Evolutionary conservation across 148 eudicot species (phyloP), one percentile per base, ranked within the genome.

Genomic region (Vaccinium darrowii): DNA sequence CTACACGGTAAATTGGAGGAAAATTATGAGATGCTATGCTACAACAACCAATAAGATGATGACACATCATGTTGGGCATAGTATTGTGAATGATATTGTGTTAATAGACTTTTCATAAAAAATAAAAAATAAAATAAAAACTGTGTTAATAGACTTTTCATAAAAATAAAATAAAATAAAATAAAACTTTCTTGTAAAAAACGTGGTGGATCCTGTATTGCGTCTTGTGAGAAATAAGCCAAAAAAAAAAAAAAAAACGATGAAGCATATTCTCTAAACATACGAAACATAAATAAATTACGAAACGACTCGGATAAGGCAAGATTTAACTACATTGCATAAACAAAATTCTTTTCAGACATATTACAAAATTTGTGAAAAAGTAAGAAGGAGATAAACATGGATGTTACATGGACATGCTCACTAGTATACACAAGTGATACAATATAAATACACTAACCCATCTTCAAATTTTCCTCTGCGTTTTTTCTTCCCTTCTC

Each of bases 341-440:
- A 25, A 69, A 76, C 60, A 50, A 82, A 82, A 69, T 63, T 69
- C 49, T 14, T 25, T 82, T 53, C 12, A 52, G 69, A 27, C 49
- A 82, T n/a, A 50, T 82, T 65, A 81, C 72, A 81, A 81, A 81
- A 81, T 63, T 81, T 60, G 8, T 23, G 27, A 47, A 18, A 81
- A 81, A 19, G 30, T 25, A 49, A 8, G 4, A 27, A 50, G 11
- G 54, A 27, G 23, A 50, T n/a, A 63, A 12, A 65, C 56, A 65
- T 49, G 65, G 60, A 69, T 82, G 77, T 25, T 82, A 82, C 84
- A 82, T 67, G 73, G 36, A 25, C 73, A 67, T 25, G 73, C 73
- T 67, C 73, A 67, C 84, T 43, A 82, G 58, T 82, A 82, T 69
- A 82, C 60, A 69, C 84, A 25, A 56, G 77, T 69, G 84, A 82